Evolutionary conservation across 2,329 filamentous ascomycete species (phyloP), one percentile per base, ranked within the genome.

Genomic region (Neurospora sp.): DNA sequence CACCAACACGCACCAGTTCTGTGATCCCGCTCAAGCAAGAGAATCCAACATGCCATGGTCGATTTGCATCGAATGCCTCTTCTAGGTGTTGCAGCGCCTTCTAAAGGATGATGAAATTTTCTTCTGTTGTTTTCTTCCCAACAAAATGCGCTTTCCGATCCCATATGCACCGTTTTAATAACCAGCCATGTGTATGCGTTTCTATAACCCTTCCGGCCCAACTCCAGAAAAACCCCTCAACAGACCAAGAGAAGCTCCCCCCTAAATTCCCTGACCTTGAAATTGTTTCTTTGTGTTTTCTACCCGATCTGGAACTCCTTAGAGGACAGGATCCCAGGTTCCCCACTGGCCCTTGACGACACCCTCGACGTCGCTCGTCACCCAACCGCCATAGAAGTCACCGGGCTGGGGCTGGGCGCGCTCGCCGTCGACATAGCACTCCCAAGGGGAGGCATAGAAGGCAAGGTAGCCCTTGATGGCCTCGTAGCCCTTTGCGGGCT

Each of bases 301-400:
- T 66, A 11, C 43, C 46, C n/a, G 19, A 23, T 52, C 46, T 52
- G 46, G 1, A 62, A 19, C 52, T 23, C 28, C 10, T 17, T 68
- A 78, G 2, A 81, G 71, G 15, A 78, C 74, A 10, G 80, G 81
- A 68, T 83, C 79, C 66, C 76, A 76, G 62, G 81, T 82, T 5
- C 82, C 82, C 69, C 78, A 77, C 66, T 76, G 76, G 13, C 80
- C 82, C 77, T 84, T 83, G 70, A 83, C 79, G 66, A 83, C 82
- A 38, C 86, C 85, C 73, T 85, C 84, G 71, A 89, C 82, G 70
- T 90, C 87, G 71, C 82, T 84, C 67, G 86, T 89, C 71, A 87
- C 85, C 87, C 88, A 90, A 2, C 87, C 87, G 33, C 88, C 87
- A 77, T 89, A 89, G 73, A 89, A 89, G 73, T 89, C 87, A 8